phyloP scores from a whole-genome alignment of 1,139 yeast species.

The Suhomyces bribrorum region DNA sequence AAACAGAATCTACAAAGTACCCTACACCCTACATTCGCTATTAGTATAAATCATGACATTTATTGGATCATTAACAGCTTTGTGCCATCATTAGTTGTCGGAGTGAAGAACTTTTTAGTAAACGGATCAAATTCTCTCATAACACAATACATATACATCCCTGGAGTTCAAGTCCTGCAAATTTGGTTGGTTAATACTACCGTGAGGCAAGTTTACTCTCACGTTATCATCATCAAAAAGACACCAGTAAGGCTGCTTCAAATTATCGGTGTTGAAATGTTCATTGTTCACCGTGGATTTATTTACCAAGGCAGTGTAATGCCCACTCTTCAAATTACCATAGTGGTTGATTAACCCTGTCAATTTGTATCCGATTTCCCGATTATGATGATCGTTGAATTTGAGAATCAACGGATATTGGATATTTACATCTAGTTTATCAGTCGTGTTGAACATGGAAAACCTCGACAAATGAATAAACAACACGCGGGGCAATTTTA shows the following conservation, averaged over 20 bases:
- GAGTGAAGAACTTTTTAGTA: no score
- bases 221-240: constrained; percentile 72
- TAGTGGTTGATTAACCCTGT: constrained; percentile 68
- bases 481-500: constrained; percentile 62
- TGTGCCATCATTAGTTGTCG: background rate
- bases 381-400: constrained; percentile 47
- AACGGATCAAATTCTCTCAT: constrained; percentile 45
- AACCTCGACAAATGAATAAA: constrained; percentile 67
- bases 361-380: constrained; percentile 49
- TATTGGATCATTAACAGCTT: background rate
- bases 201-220: constrained; percentile 49
- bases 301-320: constrained; percentile 67
- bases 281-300: constrained; percentile 39
- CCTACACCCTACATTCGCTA: no score
- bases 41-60: background rate
- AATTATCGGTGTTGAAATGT: constrained; percentile 21
- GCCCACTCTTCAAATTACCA: constrained; percentile 73
- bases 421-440: constrained; percentile 54
- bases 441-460: constrained; percentile 54
- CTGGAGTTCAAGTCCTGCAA: constrained; percentile 47
- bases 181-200: constrained; percentile 36
- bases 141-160: constrained; percentile 75
- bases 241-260: constrained; percentile 53
- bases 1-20: no score
- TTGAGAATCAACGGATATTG: constrained; percentile 52